Evolutionary conservation across 179 eudicot species (phyloP).

Genomic region (Corrigiola litoralis): DNA sequence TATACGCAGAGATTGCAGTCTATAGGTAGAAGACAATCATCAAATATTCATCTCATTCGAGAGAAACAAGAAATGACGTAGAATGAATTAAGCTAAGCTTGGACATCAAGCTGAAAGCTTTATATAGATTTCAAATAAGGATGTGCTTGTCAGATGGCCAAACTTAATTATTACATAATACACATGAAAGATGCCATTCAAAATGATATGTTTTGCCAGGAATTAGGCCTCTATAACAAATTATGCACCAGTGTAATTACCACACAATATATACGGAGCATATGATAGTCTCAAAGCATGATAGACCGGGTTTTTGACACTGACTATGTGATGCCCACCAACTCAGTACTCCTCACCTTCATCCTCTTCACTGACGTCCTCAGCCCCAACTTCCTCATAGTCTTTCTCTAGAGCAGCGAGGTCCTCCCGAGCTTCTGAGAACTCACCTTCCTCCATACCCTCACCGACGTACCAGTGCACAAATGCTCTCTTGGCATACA

Average conservation of each 20-base stretch:
- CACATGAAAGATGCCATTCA: constrained; percentile 12
- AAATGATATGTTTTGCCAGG: constrained; percentile 9
- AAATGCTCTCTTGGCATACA: constrained; percentile 66
- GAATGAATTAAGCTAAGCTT: too few species aligned
- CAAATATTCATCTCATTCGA: too few species aligned
- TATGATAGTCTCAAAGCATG: constrained; percentile 1
- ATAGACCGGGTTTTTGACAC: not conserved
- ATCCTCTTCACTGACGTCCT: constrained; percentile 46
- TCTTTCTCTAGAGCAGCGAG: constrained; percentile 73
- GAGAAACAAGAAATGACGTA: too few species aligned
- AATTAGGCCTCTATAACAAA: constrained; percentile 3
- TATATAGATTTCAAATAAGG: not conserved
- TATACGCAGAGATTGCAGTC: too few species aligned
- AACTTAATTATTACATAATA: not conserved
- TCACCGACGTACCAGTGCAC: constrained; percentile 77
- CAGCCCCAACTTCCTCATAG: constrained; percentile 67
- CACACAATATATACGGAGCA: constrained; percentile 5
- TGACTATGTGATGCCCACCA: not conserved
- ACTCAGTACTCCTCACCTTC: constrained; percentile 46
- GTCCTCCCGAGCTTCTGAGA: constrained; percentile 71
- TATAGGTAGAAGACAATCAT: too few species aligned
- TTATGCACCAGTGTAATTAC: constrained; percentile 9
- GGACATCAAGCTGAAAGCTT: not conserved
- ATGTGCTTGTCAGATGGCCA: not conserved
- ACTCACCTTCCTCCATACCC: constrained; percentile 84